Evolutionary conservation across 2,329 filamentous ascomycete species (phyloP), one percentile per base, ranked within the genome.

Genomic region (Myriosclerotinia duriaeana): DNA sequence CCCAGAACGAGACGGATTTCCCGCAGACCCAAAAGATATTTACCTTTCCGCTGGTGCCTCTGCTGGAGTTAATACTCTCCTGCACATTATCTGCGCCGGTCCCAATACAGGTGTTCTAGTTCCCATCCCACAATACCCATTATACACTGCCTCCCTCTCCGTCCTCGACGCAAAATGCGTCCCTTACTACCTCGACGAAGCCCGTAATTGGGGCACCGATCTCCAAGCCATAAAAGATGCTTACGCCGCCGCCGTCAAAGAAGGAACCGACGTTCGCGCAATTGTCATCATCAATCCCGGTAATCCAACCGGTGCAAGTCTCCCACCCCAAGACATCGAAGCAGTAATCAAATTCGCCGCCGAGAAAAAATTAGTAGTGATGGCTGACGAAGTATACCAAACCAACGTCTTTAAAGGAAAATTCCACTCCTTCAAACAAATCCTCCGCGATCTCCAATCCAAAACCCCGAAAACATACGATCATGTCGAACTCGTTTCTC

Each of bases 331-430:
- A 26, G 92, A 97, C 75, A 88, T 99, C 78, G 87, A 89, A 75
- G 84, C 85, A 62, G 91, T 98, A n/a, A 85, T 98, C 72, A 87
- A 95, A 71, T 90, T 97, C 70, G 94, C 95, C 50, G 89, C 88
- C 38, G 84, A 93, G 78, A 87, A 97, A 83, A 87, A 89, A 73
- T 85, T 99, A 36, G 93, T 98, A 66, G 83, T 98, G 71, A 86
- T 99, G 75, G 95, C 95, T 63, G 95, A 99, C 76, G 95, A 99
- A 80, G 95, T 99, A 48, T 99, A 99, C 86, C 95, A 99, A 81
- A 98, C 95, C 76, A 99, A 99, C 79, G 91, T 99, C 74, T 99
- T 99, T 80, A 82, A 90, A 69, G 95, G 95, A 78, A 85, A 94
- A 78, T 99, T 99, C 83, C 87, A 91, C 80, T 96, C 91, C 75